These are phyloP conservation scores for Tetratostichococcus sp. DNA, from an alignment of 139 green algal species.

Conservation along the genomic window DNA sequence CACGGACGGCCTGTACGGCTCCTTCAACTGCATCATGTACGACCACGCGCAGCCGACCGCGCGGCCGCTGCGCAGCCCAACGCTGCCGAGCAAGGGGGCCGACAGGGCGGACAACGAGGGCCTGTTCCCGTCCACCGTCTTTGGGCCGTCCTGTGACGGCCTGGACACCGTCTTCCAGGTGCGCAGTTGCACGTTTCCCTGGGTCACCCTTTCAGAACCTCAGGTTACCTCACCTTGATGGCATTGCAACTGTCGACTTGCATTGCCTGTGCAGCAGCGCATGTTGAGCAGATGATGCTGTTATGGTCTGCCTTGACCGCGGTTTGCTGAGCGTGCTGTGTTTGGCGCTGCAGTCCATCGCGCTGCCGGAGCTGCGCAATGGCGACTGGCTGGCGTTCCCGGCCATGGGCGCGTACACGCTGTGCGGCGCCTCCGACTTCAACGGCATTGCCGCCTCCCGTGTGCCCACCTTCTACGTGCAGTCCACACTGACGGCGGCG, in stretches of 20 bases:
- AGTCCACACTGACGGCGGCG: conserved; percentile 10
- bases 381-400: conserved; percentile 95
- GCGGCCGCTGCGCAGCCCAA: conserved; percentile 22
- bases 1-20: conserved; percentile 94
- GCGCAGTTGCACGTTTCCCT: too few relatives aligned
- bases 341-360: conserved; percentile 15
- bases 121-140: conserved; percentile 61
- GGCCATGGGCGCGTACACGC: conserved; percentile 89
- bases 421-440: conserved; percentile 79
- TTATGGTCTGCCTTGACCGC: too few relatives aligned
- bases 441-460: conserved; percentile 57
- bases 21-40: conserved; percentile 94
- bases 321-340: too few relatives aligned
- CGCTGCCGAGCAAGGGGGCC: background rate
- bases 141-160: conserved; percentile 86
- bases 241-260: too few relatives aligned
- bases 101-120: background rate
- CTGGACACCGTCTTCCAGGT: conserved; percentile 62
- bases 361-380: conserved; percentile 33
- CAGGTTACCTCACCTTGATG: too few relatives aligned
- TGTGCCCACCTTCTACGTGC: conserved; percentile 43
- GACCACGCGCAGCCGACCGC: conserved; percentile 56
- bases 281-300: too few relatives aligned
- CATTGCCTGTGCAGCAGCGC: too few relatives aligned
- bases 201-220: too few relatives aligned